A percentile compares a stretch with the other conserved stretches of the same genome.
These are phyloP conservation scores for Aspergillus neoniger DNA, from an alignment of 2,329 filamentous ascomycete species.

Conservation along the genomic window DNA sequence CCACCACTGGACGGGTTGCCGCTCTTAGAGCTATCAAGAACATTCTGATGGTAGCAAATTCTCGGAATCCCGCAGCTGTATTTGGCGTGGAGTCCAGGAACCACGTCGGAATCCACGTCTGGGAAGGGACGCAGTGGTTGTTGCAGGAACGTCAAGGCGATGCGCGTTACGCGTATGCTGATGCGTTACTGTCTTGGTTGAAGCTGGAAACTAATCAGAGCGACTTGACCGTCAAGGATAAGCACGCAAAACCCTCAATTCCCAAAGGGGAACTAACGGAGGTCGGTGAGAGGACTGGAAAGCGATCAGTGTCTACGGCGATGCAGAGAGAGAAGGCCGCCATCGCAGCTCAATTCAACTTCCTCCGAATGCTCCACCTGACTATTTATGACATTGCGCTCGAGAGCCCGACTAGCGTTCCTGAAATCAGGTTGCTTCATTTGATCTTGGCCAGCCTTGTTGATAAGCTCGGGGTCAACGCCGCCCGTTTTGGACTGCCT, in stretches of 20 bases:
- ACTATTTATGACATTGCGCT: conserved; percentile 86
- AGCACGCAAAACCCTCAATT: conserved; percentile 50
- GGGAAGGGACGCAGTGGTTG: conserved; percentile 97
- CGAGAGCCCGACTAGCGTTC: conserved; percentile 69
- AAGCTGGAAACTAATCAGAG: conserved; percentile 71
- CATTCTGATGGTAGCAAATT: conserved; percentile 80
- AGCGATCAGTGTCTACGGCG: conserved; percentile 69
- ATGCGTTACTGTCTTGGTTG: conserved; percentile 82
- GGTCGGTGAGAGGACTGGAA: conserved; percentile 46
- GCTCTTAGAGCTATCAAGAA: conserved; percentile 79
- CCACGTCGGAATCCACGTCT: conserved; percentile 75
- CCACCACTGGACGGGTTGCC: conserved; percentile 60
- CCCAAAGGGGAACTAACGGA: conserved; percentile 47
- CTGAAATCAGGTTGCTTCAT: conserved; percentile 76
- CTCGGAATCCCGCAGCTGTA: conserved; percentile 59
- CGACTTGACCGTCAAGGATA: conserved; percentile 67
- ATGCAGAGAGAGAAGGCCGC: conserved; percentile 62
- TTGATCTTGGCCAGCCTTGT: conserved; percentile 74
- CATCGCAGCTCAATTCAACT: conserved; percentile 62
- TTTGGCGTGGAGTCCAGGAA: conserved; percentile 69
- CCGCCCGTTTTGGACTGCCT: conserved; percentile 73
- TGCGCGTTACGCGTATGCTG: conserved; percentile 82
- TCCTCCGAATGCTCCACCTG: conserved; percentile 79
- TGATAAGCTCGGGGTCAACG: conserved; percentile 78
- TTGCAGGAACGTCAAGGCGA: conserved; percentile 74